phyloP scores from a whole-genome alignment of 345 rosid species.

The Eucalyptus dawsonii region DNA sequence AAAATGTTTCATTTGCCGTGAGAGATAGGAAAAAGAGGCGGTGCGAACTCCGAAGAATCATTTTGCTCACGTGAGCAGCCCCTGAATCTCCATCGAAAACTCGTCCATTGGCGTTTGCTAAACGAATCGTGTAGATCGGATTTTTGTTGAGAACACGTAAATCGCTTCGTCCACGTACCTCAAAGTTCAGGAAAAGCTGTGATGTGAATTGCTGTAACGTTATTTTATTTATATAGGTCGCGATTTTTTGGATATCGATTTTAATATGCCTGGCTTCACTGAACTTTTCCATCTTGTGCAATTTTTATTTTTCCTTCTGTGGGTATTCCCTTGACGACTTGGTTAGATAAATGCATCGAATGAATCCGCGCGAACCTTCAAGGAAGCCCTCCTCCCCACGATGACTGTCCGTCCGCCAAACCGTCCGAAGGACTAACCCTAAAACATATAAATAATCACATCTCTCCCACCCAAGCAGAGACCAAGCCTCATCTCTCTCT shows the following conservation, averaged over 20 bases:
- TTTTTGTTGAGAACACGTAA: background rate
- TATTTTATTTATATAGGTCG: background rate
- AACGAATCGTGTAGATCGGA: too few species aligned
- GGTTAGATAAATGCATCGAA: background rate
- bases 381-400: too few species aligned
- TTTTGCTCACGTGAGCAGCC: background rate
- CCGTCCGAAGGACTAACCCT: too few species aligned
- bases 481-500: too few species aligned
- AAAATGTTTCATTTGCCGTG: background rate
- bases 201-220: background rate
- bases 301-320: background rate
- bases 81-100: background rate
- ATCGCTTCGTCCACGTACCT: background rate
- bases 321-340: background rate
- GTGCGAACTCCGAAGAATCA: background rate
- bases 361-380: background rate
- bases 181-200: background rate
- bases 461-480: too few species aligned
- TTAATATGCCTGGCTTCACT: background rate
- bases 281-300: background rate
- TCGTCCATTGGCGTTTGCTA: too few species aligned
- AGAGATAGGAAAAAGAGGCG: background rate
- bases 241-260: background rate
- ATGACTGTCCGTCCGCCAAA: too few species aligned
- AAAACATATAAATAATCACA: too few species aligned